Base-by-base conservation (phyloP, 768 basidiomycete species). In the Xerocomellus chrysenteron region DNA sequence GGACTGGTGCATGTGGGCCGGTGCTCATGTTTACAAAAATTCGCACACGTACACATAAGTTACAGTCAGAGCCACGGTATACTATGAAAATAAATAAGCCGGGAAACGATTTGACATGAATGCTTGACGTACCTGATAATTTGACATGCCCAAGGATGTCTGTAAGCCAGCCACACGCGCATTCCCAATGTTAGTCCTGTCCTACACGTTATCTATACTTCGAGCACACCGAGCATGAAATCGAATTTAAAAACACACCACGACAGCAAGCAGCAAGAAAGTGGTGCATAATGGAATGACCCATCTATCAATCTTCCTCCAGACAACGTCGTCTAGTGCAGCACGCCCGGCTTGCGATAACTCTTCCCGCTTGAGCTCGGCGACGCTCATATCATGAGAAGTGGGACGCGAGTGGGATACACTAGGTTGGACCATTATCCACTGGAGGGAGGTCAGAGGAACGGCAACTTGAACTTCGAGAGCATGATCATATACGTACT, bases 101-200 rank as follows among this genome's bases (percentile, higher is more conserved):
- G 10, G 26, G 37, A 14, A 17, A n/a, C 21, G 14, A 46, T 21
- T 24, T 3, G 19, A 6, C 4, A 2, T 4, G 35, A 40, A 9
- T n/a, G 4, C 9, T 8, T 4, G 24, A 41, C 36, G n/a, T 40
- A 67, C 69, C 56, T 70, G 59, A 35, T 70, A 62, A 32, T 67
- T 61, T 12, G 64, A 56, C 28, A 70, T 61, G 2, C 17, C 71
- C 48, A 87, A 64, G 45, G 82, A 76, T 24, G 68, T 76, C 62
- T 84, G 81, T 55, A 87, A 66, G 9, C 85, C 84, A 14, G 82
- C 86, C 3, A 86, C 76, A 17, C 78, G 76, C 28, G 85, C 85
- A 61, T 86, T 86, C n/a, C 76, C 80, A 39, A 85, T 75, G 60
- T 85, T 84, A 13, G 62, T 68, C 43, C 57, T 57, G 40, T 81